A percentile compares a stretch with the other conserved stretches of the same genome.
phyloP scores from a whole-genome alignment of 2,329 filamentous ascomycete species.

The Akanthomyces lecanii region DNA sequence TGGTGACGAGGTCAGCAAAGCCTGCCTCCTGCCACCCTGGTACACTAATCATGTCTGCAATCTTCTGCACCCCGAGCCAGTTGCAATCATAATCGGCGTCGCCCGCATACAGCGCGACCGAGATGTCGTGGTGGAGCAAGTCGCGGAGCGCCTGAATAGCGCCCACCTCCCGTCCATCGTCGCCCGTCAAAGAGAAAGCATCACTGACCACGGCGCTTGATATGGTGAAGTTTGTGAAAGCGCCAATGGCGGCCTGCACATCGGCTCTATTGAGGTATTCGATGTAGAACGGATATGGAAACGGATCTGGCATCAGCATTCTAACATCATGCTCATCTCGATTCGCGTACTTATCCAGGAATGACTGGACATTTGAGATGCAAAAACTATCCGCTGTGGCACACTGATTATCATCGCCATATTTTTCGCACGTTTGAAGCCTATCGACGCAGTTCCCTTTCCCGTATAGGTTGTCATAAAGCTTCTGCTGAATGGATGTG shows the following conservation, averaged over 20 bases:
- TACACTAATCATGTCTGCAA: conserved; percentile 56
- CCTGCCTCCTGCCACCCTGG: conserved; percentile 50
- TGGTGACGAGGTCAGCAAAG: conserved; percentile 65
- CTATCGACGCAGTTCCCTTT: conserved; percentile 24
- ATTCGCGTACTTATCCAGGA: conserved; percentile 46
- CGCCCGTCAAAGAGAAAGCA: not conserved
- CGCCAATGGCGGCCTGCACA: conserved; percentile 52
- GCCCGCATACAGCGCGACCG: conserved; percentile 65
- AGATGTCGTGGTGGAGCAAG: conserved; percentile 54
- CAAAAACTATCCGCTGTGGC: not conserved
- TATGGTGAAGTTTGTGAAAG: not conserved
- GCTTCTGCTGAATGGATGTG: not conserved
- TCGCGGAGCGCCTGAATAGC: conserved; percentile 46
- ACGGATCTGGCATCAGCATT: conserved; percentile 51
- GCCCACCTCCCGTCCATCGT: not conserved
- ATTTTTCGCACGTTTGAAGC: not conserved
- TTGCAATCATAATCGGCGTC: conserved; percentile 55
- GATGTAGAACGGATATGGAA: conserved; percentile 51
- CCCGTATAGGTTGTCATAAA: conserved; percentile 57
- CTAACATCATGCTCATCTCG: conserved; percentile 59
- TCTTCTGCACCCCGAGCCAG: conserved; percentile 63
- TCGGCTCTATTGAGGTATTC: conserved; percentile 54
- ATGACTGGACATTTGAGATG: conserved; percentile 29
- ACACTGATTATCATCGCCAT: not conserved
- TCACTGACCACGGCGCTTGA: not conserved